Conservation (phyloP, 345 rosid genomes). For the Ceriops zippeliana region DNA sequence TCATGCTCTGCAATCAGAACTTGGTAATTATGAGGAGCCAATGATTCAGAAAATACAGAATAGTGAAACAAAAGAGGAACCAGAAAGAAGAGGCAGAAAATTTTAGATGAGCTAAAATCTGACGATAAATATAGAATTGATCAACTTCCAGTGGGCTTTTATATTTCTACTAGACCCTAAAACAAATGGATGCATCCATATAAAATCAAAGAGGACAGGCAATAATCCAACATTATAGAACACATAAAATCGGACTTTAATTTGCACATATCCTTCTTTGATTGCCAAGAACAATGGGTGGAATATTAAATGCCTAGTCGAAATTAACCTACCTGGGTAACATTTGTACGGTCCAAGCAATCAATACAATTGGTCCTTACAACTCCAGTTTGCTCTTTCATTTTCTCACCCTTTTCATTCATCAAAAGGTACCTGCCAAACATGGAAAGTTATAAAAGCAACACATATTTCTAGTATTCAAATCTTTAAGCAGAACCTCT, state of each 20-base stretch:
- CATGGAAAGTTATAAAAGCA: background rate
- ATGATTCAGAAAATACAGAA: constrained; percentile 9
- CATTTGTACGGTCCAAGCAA: constrained; percentile 98
- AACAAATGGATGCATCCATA: background rate
- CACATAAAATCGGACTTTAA: background rate
- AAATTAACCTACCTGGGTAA: constrained; percentile 72
- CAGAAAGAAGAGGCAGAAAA: background rate
- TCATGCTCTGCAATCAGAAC: constrained; percentile 73
- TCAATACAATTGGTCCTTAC: constrained; percentile 90
- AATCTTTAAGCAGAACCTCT: too few relatives aligned
- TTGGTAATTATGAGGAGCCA: constrained; percentile 16
- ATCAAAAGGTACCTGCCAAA: constrained; percentile 38
- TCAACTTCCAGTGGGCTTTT: background rate
- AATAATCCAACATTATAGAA: background rate
- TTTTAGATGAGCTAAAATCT: background rate
- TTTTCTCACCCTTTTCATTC: constrained; percentile 91
- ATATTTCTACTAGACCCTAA: background rate
- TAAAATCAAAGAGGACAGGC: background rate
- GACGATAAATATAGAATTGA: background rate
- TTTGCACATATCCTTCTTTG: too few relatives aligned
- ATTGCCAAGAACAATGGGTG: background rate
- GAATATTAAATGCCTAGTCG: background rate
- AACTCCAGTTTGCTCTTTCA: constrained; percentile 58
- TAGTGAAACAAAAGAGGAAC: background rate
- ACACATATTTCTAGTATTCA: background rate